Base-by-base conservation (phyloP, 1,284 basidiomycete genomes). In the Stygiomarasmius scandens region DNA sequence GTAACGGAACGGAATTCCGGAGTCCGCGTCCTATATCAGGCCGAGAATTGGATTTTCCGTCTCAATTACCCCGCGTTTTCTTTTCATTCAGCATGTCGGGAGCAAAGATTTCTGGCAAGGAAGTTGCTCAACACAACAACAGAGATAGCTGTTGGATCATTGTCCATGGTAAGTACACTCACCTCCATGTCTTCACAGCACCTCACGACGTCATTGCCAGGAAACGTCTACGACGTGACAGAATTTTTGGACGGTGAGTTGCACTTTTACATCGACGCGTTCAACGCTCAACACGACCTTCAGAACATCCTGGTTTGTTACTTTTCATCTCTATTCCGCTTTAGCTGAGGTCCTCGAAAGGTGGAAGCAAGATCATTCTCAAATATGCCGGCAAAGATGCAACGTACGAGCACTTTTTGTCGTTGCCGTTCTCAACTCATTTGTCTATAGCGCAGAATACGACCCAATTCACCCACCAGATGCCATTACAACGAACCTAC, bases 401-500 rank as follows among this genome's bases (percentile, higher is more conserved):
- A 2, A 92, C 89, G 81, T 83, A 63, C 52, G 81, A 65, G 46
- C n/a, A 19, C 19, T 27, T 58, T n/a, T 16, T 38, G 25, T 12
- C 16, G n/a, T 16, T 46, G 22, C n/a, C n/a, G 20, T 20, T 11
- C 24, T 24, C 59, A 44, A 27, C 34, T 43, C 22, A 50, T 54
- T 8, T 10, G 32, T 52, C 19, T 54, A 44, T 59, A 84, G 84
- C 0, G 84, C 83, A 61, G 92, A 92, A 72, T 93, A 93, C 60
- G 92, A 92, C 55, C 88, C 90, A 5, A 93, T 95, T 47, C 93
- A 96, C 67, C 93, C 93, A 0, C 93, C 92, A 4, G 89, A 95
- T 64, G 89, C 92, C 2, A 93, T 96, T 63, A 89, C 86, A 25
- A 90, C 87, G 24, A 89, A 96, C 69, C 77, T 96, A 20, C 89